Percentiles rank a stretch among this genome's conserved stretches.
Evolutionary conservation across 176 grass and related monocot genomes (phyloP).

Genomic region (Avena atlantica): DNA sequence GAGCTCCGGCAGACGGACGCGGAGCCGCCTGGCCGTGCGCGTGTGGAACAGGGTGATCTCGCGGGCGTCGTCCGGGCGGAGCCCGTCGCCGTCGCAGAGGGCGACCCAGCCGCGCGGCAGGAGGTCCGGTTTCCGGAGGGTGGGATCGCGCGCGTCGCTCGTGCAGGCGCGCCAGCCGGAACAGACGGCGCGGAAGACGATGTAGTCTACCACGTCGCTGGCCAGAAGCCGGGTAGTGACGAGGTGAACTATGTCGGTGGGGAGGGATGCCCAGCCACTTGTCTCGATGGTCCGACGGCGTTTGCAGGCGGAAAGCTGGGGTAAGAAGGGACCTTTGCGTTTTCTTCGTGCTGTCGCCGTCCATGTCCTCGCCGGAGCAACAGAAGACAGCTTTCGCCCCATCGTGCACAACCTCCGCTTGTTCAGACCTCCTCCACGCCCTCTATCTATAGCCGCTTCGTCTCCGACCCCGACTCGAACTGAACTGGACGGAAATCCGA

Average conservation of each 20-base stretch:
- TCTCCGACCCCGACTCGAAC: not conserved
- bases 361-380: not conserved
- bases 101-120: not conserved
- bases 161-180: not conserved
- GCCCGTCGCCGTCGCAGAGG: slow-evolving; percentile 2
- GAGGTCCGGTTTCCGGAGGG: not conserved
- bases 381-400: not conserved
- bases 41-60: not conserved
- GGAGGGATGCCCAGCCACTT: not conserved
- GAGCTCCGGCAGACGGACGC: not conserved
- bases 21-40: not conserved
- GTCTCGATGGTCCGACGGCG: not conserved
- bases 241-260: not conserved
- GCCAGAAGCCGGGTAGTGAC: not conserved
- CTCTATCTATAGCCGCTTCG: not conserved
- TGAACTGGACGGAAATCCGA: no score
- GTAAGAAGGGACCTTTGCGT: not conserved
- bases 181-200: slow-evolving; percentile 16
- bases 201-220: slow-evolving; percentile 9
- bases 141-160: not conserved
- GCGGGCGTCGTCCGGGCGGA: not conserved
- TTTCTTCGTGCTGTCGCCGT: not conserved
- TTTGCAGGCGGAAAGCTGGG: not conserved
- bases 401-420: not conserved
- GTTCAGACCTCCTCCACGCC: not conserved